Evolutionary conservation across 441 rosid genomes (phyloP), one percentile per base, ranked within the genome.

Genomic region (Erodium chrysanthum): DNA sequence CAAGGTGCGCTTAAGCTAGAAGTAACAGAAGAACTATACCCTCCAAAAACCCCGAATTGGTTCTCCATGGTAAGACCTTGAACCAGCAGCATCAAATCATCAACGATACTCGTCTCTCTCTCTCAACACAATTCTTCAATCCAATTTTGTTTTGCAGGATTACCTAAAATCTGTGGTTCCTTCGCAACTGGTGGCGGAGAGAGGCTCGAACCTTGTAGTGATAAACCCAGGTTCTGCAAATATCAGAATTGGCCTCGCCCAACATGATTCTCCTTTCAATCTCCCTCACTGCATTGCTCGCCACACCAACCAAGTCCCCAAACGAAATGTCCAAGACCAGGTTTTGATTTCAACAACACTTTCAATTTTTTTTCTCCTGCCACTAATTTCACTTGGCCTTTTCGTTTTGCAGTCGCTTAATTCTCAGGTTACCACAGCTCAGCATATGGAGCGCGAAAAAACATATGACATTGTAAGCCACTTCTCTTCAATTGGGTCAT

Each of bases 81-180:
- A 50, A 50, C 21, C 21, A 50, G 5, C 56, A 44, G 0, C n/a
- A 10, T 11, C 50, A 42, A 42, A 35, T 42, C 54, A 12, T 48
- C 58, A 3, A 0, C 29, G 29, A 25, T 25, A 25, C 29, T 25
- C 29, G 3, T 50, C 58, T 50, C 58, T 50, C 21, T 50, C 21
- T 11, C 14, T 50, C 20, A 50, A n/a, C 14, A 20, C 7, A 50
- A 17, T 50, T 15, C 58, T 29, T 29, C 46, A 27, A 15, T 35
- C 8, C 0, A 1, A 15, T 9, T 21, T 15, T 21, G n/a, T 0
- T 29, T 75, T 48, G 68, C 84, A 84, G 93, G 99, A 90, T 77
- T 92, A 95, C 85, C 74, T 95, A 86, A 95, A 86, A 80, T 82
- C 98, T 11, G 95, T 85, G 72, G 84, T 84, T 4, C 97, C 99